Evolutionary conservation across 768 basidiomycete genomes (phyloP).

Genomic region (Mycena galericulata): DNA sequence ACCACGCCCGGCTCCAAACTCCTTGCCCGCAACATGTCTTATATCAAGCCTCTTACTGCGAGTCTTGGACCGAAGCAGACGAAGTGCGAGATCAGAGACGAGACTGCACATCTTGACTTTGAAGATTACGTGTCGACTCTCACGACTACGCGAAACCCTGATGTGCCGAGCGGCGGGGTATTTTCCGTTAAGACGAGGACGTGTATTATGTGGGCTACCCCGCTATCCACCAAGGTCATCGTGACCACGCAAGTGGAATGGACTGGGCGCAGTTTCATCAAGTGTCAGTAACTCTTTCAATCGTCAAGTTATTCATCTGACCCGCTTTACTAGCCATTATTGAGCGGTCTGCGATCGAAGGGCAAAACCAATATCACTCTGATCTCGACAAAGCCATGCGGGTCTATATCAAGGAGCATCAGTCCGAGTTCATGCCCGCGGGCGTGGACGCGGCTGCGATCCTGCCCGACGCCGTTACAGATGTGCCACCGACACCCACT

Average conservation of each 20-base stretch:
- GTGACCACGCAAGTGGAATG: conserved; percentile 96
- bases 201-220: conserved; percentile 94
- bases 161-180: conserved; percentile 93
- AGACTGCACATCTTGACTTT: conserved; percentile 82
- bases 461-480: conserved; percentile 50
- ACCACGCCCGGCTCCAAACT: conserved; percentile 69
- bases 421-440: conserved; percentile 89
- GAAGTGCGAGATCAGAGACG: conserved; percentile 95
- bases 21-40: conserved; percentile 91
- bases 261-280: conserved; percentile 97
- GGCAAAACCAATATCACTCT: conserved; percentile 87
- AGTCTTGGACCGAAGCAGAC: conserved; percentile 94
- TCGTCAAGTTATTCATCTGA: background rate
- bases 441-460: conserved; percentile 74
- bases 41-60: conserved; percentile 92
- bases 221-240: conserved; percentile 78
- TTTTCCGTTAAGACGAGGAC: conserved; percentile 96
- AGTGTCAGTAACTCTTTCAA: conserved; percentile 60
- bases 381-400: conserved; percentile 91
- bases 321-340: conserved; percentile 77
- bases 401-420: conserved; percentile 88
- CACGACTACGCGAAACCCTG: conserved; percentile 93
- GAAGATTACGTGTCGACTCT: conserved; percentile 86
- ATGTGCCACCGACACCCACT: conserved; percentile 20
- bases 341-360: conserved; percentile 90